Base-by-base conservation (phyloP, 371 early-diverging fungal genomes). In the Rhizopus stolonifer region DNA sequence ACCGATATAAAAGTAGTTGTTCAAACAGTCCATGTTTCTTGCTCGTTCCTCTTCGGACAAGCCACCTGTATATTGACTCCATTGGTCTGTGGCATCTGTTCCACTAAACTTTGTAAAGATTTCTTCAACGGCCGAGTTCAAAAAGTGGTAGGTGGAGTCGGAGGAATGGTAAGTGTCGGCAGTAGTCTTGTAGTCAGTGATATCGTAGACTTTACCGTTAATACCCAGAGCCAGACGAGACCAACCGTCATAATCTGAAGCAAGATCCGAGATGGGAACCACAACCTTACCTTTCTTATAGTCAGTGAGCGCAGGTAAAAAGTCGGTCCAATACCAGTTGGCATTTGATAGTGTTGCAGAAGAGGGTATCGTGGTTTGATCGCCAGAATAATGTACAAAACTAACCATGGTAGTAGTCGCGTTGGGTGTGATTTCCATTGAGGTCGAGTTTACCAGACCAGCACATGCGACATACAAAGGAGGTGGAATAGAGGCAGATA, bases 1-100 rank as follows among this genome's bases (percentile, higher is more conserved):
- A 21, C 96, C 97, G 40, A 85, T 84, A 56, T 85, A 90, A 68
- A 93, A 93, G 49, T 87, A 70, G 42, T 84, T 81, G 39, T 90
- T 81, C 54, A 95, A 69, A 77, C 96, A 95, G 46, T 80, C 61
- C 70, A 65, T 52, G 51, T 63, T 64, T 32, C 46, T 39, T 13
- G 36, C 64, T 56, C 64, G 67, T 33, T 52, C 66, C 44, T 49
- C 65, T 0, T 33, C 34, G 14, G 48, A 52, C 65, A 69, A 58
- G 19, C 29, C 18, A 2, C 31, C 49, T 21, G 58, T 61, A 25
- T 63, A 57, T 17, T 52, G 56, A 34, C 75, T 64, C 77, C 75
- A 85, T 62, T 72, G 60, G 8, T 65, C 56, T 2, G 84, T 82
- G 18, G 83, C 74, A 53, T 87, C 84, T 31, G 77, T 69, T 3